These are phyloP conservation scores for Zea mays DNA, from an alignment of 176 grass and related monocot species.

Conservation along the genomic window Zm-B73-REFERENCE-NAM-5.0 NC_050100.1:192713501-192714000, in stretches of 20 bases:
- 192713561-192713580: too few species aligned
- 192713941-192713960: not conserved
- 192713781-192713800: not conserved
- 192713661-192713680: too few species aligned
- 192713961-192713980: not conserved
- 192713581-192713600: not conserved
- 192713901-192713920: not conserved
- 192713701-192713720: too few species aligned
- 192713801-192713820: constrained; percentile 7
- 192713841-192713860: not conserved
- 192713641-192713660: too few species aligned
- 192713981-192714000: constrained; percentile 33
- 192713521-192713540: too few species aligned
- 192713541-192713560: not conserved
- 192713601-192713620: not conserved
- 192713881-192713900: not conserved
- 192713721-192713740: not conserved
- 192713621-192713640: too few species aligned
- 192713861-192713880: not conserved
- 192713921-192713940: not conserved
- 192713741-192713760: not conserved
- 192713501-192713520: not conserved
- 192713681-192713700: too few species aligned
- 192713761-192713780: not conserved
- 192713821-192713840: not conserved